Base-by-base conservation (phyloP, 441 rosid genomes). In the Biscutella laevigata region DNA sequence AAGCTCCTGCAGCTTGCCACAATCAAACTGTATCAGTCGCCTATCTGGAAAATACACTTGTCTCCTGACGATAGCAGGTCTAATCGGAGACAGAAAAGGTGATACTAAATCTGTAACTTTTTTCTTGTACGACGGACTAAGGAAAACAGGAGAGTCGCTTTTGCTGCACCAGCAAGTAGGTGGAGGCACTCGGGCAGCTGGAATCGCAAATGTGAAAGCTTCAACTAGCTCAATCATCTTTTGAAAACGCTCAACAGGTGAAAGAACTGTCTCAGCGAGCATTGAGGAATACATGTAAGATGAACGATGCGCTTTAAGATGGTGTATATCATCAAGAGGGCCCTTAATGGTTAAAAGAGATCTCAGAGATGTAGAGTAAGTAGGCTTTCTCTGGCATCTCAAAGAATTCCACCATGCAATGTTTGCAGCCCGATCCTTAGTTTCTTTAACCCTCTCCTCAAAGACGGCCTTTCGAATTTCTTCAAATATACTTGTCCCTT, bases 341-440 rank as follows among this genome's bases (percentile, higher is more conserved):
- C 73, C 79, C 73, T 59, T 78, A 27, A 85, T 54, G 7, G 86
- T 79, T 38, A 89, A 62, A 70, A 80, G 70, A 53, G 71, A 77
- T 20, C 76, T 66, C 20, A 94, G 64, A 53, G 84, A 78, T 52
- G 90, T 74, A 25, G 99, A 80, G 71, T 85, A 94, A 43, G 80
- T 69, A 56, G 99, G 95, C 73, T 76, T 90, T 69, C 68, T 83
- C 67, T 27, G 74, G 59, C 99, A 90, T 73, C 95, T 94, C 80
- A 94, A 81, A 9, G 95, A 85, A 78, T 94, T 94, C 99, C 98
- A 94, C 99, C 99, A 94, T 38, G 94, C 94, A 75, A 87, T 67
- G 44, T 98, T 80, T 53, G 80, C 71, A 43, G 94, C 98, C 62
- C 80, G 77, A 38, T 85, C 84, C 78, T 77, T 76, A 20, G 73